Percentiles rank a stretch among this genome's conserved stretches.
phyloP scores from a whole-genome alignment of 2,329 filamentous ascomycete genomes.

The Cordyceps militaris region DNA sequence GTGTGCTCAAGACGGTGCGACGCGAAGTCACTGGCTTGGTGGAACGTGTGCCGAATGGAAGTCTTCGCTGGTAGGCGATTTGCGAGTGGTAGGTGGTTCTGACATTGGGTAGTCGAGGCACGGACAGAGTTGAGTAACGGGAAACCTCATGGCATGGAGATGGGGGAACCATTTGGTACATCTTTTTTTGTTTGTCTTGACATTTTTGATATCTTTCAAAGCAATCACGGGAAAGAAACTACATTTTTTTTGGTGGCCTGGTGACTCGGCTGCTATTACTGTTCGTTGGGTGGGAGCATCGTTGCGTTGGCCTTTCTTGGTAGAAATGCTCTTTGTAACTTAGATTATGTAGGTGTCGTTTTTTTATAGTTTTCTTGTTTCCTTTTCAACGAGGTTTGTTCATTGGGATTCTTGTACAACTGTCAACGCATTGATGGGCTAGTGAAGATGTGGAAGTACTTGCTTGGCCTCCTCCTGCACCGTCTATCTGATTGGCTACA shows the following conservation, averaged over 20 bases:
- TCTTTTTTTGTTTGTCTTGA: not conserved
- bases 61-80: slow-evolving; percentile 29
- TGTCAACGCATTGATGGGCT: not conserved
- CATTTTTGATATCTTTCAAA: slow-evolving; percentile 2
- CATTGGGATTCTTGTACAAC: not conserved
- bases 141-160: not conserved
- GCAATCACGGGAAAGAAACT: slow-evolving; percentile 2
- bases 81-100: not conserved
- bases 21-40: slow-evolving; percentile 38
- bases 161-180: not conserved
- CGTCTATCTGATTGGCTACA: too few species aligned
- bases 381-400: not conserved
- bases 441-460: slow-evolving; percentile 13
- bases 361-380: not conserved
- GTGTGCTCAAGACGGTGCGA: slow-evolving; percentile 35
- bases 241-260: not conserved
- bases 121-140: not conserved
- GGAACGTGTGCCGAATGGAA: slow-evolving; percentile 34
- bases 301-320: not conserved
- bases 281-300: not conserved
- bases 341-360: not conserved
- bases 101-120: not conserved
- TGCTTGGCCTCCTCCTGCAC: slow-evolving; percentile 7
- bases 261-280: not conserved
- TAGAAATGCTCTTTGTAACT: not conserved